Evolutionary conservation across 495 filamentous ascomycete species (phyloP).

Genomic region (Copromyces sp.): DNA sequence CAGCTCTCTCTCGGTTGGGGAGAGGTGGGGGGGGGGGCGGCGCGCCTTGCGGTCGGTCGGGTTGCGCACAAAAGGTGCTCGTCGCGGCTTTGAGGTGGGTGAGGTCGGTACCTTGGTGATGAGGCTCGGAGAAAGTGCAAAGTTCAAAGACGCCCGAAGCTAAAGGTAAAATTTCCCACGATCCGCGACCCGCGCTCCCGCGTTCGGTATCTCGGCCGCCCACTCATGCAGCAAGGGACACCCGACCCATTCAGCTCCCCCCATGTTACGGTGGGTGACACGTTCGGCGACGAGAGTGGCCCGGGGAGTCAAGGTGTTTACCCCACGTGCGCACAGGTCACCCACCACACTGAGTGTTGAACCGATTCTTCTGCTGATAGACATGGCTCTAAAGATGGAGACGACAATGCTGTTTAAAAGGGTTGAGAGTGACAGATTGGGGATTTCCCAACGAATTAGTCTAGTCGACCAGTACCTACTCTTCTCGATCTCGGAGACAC

Average conservation of each 20-base stretch:
- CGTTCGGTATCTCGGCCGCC: neutral
- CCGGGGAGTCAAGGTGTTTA: neutral
- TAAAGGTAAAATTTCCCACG: neutral
- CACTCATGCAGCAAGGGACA: neutral
- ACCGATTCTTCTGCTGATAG: neutral
- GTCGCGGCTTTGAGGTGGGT: constrained; percentile 16
- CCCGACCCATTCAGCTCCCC: neutral
- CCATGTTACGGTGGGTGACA: neutral
- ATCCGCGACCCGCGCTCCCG: neutral
- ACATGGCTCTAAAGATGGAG: too few species aligned
- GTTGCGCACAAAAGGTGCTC: neutral
- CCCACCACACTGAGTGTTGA: neutral
- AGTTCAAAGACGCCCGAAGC: neutral
- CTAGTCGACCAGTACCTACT: neutral
- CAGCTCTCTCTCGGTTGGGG: constrained; percentile 2
- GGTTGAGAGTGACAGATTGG: too few species aligned
- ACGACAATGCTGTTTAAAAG: neutral
- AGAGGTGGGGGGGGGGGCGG: neutral
- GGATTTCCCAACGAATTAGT: too few species aligned
- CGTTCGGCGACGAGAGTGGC: neutral
- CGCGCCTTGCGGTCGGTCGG: neutral
- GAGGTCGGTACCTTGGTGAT: neutral
- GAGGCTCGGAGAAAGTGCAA: neutral
- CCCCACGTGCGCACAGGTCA: neutral
- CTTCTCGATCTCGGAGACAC: neutral